Evolutionary conservation across 1,284 basidiomycete species (phyloP), one percentile per base, ranked within the genome.

Genomic region (Retiboletus fuscus): DNA sequence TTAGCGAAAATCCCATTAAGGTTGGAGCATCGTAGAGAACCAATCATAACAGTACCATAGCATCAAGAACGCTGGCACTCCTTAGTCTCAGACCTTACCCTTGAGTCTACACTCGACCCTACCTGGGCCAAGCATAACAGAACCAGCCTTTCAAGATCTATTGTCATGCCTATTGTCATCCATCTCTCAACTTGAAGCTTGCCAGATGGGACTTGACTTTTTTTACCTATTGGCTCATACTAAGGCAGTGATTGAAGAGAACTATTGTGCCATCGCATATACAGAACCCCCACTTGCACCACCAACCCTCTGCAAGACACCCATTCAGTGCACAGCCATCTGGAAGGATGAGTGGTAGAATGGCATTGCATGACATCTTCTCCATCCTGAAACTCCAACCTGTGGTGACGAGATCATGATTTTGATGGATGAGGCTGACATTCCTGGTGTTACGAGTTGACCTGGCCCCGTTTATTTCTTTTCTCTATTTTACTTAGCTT

Each of bases 121-220:
- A n/a, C n/a, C n/a, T n/a, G n/a, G n/a, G n/a, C n/a, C n/a, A n/a
- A n/a, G n/a, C n/a, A n/a, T n/a, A n/a, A n/a, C n/a, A n/a, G 44
- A 46, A 20, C 44, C 70, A 7, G 49, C 67, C 1, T 73, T 73
- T 18, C 44, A 41, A 22, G 66, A 61, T 20, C 13, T 72, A 3
- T 20, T 61, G 66, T 6, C 66, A 41, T 28, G 44, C 1, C 69
- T 46, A 12, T 20, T 71, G 5, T 71, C 43, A 18, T 67, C 66
- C 5, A 65, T 71, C 6, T 47, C 55, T 30, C 22, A 2, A 10
- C 2, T 34, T 8, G 28, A 71, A 22, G 69, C 66, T 13, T 1
- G 34, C 26, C 24, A 41, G 0, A 71, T 71, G 62, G 69, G 69
- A 13, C 13, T 61, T 1, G 41, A 65, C 2, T 65, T 62, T 44